These are phyloP conservation scores for Streptanthus diversifolius DNA, from an alignment of 345 rosid species.

Conservation along the genomic window DNA sequence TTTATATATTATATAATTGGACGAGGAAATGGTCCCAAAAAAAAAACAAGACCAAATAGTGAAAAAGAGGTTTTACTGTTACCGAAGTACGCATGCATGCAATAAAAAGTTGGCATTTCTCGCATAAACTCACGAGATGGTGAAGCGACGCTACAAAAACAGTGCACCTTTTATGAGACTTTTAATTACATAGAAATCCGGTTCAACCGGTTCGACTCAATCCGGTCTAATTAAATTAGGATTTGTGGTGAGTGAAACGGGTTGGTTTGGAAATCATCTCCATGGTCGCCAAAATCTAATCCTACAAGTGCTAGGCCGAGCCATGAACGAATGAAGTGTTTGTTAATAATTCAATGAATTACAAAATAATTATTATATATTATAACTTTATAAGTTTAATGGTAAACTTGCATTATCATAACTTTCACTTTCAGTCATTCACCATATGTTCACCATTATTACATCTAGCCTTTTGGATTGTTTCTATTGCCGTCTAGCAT, in stretches of 20 bases:
- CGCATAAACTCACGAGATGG: conserved; percentile 1
- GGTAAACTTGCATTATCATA: too few relatives aligned
- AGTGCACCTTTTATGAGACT: not conserved
- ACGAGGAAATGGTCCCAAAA: conserved; percentile 10
- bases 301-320: too few relatives aligned
- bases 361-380: too few relatives aligned
- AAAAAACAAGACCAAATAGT: not conserved
- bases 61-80: not conserved
- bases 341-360: too few relatives aligned
- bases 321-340: too few relatives aligned
- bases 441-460: too few relatives aligned
- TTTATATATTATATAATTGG: not conserved
- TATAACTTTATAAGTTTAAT: too few relatives aligned
- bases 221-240: not conserved
- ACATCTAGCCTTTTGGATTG: too few relatives aligned
- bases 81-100: conserved; percentile 31
- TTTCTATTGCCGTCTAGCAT: too few relatives aligned
- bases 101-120: conserved; percentile 17
- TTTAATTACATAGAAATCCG: not conserved
- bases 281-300: too few relatives aligned
- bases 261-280: not conserved
- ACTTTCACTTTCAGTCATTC: too few relatives aligned
- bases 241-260: not conserved
- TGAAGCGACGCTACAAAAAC: not conserved
- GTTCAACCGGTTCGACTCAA: too few relatives aligned